phyloP scores from a whole-genome alignment of 768 basidiomycete genomes.

The Lactarius indigo region DNA sequence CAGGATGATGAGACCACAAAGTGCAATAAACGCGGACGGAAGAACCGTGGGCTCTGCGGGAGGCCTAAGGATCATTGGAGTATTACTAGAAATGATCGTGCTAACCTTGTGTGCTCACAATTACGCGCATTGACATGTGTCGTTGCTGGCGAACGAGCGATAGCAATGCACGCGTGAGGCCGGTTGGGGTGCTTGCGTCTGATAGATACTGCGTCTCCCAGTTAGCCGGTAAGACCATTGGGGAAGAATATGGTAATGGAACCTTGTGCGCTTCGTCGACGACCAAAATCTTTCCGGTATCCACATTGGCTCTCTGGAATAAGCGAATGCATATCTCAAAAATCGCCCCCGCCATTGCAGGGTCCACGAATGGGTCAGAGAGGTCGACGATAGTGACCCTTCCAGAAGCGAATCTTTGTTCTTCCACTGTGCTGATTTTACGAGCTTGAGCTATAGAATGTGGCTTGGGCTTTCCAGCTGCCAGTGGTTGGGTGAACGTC shows the following conservation, averaged over 20 bases:
- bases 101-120: constrained; percentile 72
- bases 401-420: constrained; percentile 49
- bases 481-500: constrained; percentile 55
- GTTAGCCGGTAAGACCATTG: neutral
- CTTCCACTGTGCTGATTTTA: constrained; percentile 1
- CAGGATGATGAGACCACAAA: constrained; percentile 61
- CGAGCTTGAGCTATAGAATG: constrained; percentile 9
- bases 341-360: constrained; percentile 59
- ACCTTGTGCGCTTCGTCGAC: constrained; percentile 80
- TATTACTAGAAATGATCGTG: neutral
- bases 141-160: constrained; percentile 65
- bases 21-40: constrained; percentile 61
- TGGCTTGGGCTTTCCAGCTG: constrained; percentile 16
- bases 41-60: constrained; percentile 65
- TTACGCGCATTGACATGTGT: constrained; percentile 66
- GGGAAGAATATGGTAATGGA: constrained; percentile 11
- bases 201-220: constrained; percentile 56
- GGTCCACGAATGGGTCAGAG: constrained; percentile 71
- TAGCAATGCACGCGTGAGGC: constrained; percentile 56
- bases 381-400: constrained; percentile 66
- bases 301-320: constrained; percentile 58
- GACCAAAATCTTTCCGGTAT: constrained; percentile 63
- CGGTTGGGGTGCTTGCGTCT: constrained; percentile 40
- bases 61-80: neutral
- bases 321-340: constrained; percentile 67